These are phyloP conservation scores for Purshia tridentata DNA, from an alignment of 306 rosid genomes.

Conservation along the genomic window DNA sequence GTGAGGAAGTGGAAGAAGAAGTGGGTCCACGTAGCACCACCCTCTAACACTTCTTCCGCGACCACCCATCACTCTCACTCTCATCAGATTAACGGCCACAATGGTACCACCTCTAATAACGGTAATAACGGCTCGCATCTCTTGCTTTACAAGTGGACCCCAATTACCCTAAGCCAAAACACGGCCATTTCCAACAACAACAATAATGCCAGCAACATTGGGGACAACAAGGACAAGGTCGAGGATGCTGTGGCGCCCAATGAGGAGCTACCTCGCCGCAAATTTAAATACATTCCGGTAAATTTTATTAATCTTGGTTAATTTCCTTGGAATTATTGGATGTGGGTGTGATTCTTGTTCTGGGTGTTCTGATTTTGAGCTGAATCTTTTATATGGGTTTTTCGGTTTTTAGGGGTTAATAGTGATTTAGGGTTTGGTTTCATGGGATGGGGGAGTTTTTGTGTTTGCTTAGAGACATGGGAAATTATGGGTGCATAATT, in stretches of 20 bases:
- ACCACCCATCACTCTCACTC: conserved; percentile 30
- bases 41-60: conserved; percentile 42
- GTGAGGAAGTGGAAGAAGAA: conserved; percentile 99
- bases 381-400: background rate
- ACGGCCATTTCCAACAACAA: conserved; percentile 17
- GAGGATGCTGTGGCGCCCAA: conserved; percentile 23
- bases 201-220: conserved; percentile 21
- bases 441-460: background rate
- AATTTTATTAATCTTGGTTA: background rate
- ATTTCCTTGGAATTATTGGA: background rate
- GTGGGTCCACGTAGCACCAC: conserved; percentile 84
- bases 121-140: conserved; percentile 85
- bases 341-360: conserved; percentile 6
- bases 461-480: background rate
- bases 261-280: conserved; percentile 82
- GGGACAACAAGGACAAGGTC: conserved; percentile 13
- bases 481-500: background rate
- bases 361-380: background rate
- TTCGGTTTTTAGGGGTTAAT: conserved; percentile 1
- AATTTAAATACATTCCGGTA: conserved; percentile 96
- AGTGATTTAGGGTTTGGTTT: conserved; percentile 13
- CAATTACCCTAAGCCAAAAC: conserved; percentile 72
- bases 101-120: conserved; percentile 43
- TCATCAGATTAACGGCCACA: conserved; percentile 32
- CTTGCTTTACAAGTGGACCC: conserved; percentile 88